These are phyloP conservation scores for Clonostachys rhizophaga DNA, from an alignment of 2,329 filamentous ascomycete species.

Conservation along the genomic window DNA sequence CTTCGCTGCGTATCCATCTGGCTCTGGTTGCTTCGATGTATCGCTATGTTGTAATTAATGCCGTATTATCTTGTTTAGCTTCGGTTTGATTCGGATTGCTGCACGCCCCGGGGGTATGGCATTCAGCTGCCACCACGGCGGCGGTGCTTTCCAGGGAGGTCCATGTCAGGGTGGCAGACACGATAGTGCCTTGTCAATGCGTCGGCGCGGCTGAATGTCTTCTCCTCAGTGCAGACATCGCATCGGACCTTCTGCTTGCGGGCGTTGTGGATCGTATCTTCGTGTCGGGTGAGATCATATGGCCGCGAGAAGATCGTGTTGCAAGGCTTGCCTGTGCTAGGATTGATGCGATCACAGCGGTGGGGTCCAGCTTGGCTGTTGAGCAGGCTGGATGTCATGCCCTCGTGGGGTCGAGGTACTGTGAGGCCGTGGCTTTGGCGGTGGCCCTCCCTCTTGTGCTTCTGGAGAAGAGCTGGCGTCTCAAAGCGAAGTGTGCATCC, in stretches of 20 bases:
- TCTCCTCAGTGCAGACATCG: conserved; percentile 89
- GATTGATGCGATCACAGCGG: conserved; percentile 88
- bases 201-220: conserved; percentile 94
- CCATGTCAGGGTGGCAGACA: conserved; percentile 86
- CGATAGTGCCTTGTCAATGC: conserved; percentile 91
- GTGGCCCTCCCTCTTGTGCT: conserved; percentile 93
- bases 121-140: conserved; percentile 14
- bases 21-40: too few relatives aligned
- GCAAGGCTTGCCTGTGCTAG: conserved; percentile 91
- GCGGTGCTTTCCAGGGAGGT: conserved; percentile 65
- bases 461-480: conserved; percentile 79
- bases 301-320: conserved; percentile 91
- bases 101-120: too few relatives aligned
- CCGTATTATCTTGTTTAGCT: too few relatives aligned
- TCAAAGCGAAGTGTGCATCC: conserved; percentile 87
- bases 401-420: conserved; percentile 16
- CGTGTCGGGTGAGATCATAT: conserved; percentile 93
- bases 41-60: too few relatives aligned
- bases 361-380: conserved; percentile 93
- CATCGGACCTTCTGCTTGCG: conserved; percentile 94
- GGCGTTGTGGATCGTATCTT: conserved; percentile 95
- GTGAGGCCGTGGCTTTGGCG: conserved; percentile 58
- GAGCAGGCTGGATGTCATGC: conserved; percentile 50
- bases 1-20: too few relatives aligned
- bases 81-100: too few relatives aligned